Evolutionary conservation across 768 basidiomycete species (phyloP).

Genomic region (Hygrophorus russula): DNA sequence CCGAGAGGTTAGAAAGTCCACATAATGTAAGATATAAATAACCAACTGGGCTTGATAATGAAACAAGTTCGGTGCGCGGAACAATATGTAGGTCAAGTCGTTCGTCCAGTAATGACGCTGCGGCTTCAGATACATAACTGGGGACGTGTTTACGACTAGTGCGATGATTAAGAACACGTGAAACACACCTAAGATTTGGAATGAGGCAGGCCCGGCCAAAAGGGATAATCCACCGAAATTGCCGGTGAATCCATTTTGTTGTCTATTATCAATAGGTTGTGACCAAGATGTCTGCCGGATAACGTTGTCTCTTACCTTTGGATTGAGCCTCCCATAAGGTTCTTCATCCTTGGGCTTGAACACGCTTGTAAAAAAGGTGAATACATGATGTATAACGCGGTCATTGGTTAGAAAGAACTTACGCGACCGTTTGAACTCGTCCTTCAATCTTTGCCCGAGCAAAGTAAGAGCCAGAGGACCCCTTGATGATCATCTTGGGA

Average conservation of each 20-base stretch:
- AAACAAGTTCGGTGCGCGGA: constrained; percentile 75
- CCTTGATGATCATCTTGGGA: constrained; percentile 85
- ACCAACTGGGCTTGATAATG: constrained; percentile 64
- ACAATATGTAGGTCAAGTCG: constrained; percentile 72
- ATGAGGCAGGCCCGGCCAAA: constrained; percentile 86
- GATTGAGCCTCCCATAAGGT: constrained; percentile 80
- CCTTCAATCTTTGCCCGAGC: constrained; percentile 76
- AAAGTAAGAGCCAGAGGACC: constrained; percentile 87
- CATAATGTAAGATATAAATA: constrained; percentile 3
- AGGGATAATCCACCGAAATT: constrained; percentile 83
- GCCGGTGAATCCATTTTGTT: constrained; percentile 83
- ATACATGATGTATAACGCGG: neutral
- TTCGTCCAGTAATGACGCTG: constrained; percentile 73
- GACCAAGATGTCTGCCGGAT: neutral
- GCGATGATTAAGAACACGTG: constrained; percentile 1
- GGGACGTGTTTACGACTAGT: neutral
- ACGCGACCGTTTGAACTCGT: constrained; percentile 72
- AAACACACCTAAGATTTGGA: constrained; percentile 66
- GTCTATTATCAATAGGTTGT: constrained; percentile 32
- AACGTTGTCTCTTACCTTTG: constrained; percentile 42
- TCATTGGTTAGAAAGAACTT: constrained; percentile 18
- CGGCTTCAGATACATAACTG: constrained; percentile 84
- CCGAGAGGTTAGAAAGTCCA: constrained; percentile 2
- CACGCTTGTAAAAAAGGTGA: constrained; percentile 33
- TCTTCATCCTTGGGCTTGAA: constrained; percentile 92